Conservation (phyloP, 257 asterid genomes). For the Scutellaria minor region DNA sequence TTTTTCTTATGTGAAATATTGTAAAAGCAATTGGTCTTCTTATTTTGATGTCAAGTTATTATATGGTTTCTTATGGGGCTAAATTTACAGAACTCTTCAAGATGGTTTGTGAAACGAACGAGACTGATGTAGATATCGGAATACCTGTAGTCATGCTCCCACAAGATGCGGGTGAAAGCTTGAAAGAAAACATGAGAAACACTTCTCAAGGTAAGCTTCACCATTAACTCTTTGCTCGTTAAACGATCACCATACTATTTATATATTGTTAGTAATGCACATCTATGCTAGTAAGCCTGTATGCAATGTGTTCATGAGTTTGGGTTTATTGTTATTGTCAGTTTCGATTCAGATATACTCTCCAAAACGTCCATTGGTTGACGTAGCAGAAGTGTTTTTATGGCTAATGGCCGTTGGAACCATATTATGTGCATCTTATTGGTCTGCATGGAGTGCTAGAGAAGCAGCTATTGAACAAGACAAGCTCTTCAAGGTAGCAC, state of each 20-base stretch:
- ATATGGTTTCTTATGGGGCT: slow-evolving; percentile 18
- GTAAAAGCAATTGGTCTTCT: neutral
- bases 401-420: slow-evolving; percentile 95
- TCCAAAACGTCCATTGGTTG: slow-evolving; percentile 81
- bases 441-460: slow-evolving; percentile 94
- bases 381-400: slow-evolving; percentile 87
- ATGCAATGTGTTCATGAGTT: slow-evolving; percentile 26
- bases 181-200: slow-evolving; percentile 53
- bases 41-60: neutral
- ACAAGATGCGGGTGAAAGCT: slow-evolving; percentile 75
- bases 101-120: slow-evolving; percentile 91
- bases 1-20: slow-evolving; percentile 17
- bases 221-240: neutral
- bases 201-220: slow-evolving; percentile 63
- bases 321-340: slow-evolving; percentile 49
- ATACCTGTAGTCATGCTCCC: slow-evolving; percentile 96
- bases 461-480: slow-evolving; percentile 84
- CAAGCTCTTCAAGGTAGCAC: slow-evolving; percentile 69
- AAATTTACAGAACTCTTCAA: slow-evolving; percentile 78
- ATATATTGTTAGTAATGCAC: neutral
- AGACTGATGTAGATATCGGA: slow-evolving; percentile 57
- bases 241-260: slow-evolving; percentile 1
- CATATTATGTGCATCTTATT: slow-evolving; percentile 76
- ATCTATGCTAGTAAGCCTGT: neutral
- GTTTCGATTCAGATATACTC: slow-evolving; percentile 87